Conservation (phyloP, 768 basidiomycete genomes). For the Leccinellum rugosiceps region DNA sequence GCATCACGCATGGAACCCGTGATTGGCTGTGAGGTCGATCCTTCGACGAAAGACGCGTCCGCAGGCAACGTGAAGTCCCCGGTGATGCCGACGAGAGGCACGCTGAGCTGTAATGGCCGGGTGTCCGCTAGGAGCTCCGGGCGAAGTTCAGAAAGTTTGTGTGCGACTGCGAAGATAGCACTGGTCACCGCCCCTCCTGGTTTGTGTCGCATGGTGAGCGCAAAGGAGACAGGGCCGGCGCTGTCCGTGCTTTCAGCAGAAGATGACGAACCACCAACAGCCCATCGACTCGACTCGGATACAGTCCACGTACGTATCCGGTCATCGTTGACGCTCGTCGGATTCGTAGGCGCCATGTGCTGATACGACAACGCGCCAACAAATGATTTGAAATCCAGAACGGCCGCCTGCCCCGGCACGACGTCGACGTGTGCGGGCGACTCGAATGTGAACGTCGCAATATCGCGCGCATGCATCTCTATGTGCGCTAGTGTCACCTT, state of each 20-base stretch:
- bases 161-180: constrained; percentile 48
- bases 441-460: constrained; percentile 57
- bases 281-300: constrained; percentile 33
- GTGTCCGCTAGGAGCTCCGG: constrained; percentile 42
- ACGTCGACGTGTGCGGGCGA: constrained; percentile 34
- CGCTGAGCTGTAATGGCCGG: constrained; percentile 36
- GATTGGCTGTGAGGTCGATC: background rate
- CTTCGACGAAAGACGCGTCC: background rate
- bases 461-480: constrained; percentile 40
- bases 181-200: constrained; percentile 53
- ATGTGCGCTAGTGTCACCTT: constrained; percentile 34
- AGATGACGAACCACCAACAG: background rate
- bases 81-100: constrained; percentile 48
- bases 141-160: constrained; percentile 37
- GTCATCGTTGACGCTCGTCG: constrained; percentile 57
- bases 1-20: background rate
- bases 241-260: background rate
- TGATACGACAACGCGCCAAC: constrained; percentile 47
- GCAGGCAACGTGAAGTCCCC: constrained; percentile 48
- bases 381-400: constrained; percentile 53
- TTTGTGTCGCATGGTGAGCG: constrained; percentile 57
- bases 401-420: constrained; percentile 49
- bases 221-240: constrained; percentile 23
- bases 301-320: constrained; percentile 66
- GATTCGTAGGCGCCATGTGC: constrained; percentile 52